Evolutionary conservation across 345 rosid genomes (phyloP), one percentile per base, ranked within the genome.

Genomic region (Sapria himalayana): DNA sequence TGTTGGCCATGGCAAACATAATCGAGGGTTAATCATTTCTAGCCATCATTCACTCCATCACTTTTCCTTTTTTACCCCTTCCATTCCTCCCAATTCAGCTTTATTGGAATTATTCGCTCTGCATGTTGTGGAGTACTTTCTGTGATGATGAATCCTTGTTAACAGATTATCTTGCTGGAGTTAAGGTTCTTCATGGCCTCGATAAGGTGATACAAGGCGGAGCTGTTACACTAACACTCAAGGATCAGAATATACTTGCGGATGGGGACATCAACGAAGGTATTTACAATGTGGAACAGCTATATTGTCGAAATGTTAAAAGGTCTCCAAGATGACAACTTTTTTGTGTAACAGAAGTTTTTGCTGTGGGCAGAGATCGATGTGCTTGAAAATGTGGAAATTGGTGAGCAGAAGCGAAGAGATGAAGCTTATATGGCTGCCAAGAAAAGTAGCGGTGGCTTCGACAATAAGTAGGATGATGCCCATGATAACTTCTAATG

Each of bases 361-460:
- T 50, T 61, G 39, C 45, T 65, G 44, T 62, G 36, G 47, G 51
- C 94, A 82, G 94, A 76, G 54, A 52, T 70, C 38, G 98, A 89
- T 67, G 72, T 82, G 98, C 91, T 89, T 38, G 98, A 89, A 73
- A 89, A 89, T 60, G 74, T 71, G 60, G 98, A 89, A 70, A 76
- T 89, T 57, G 98, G 98, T 39, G 93, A 82, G 68, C 98, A 89
- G 54, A 89, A 79, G 67, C 76, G 70, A 12, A 82, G 98, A 6
- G 61, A 70, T 24, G 93, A 79, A 20, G 85, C 94, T 54, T 89
- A 89, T 49, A 71, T 76, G 56, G 91, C 85, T 57, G 80, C 94
- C 23, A 89, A 79, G 70, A 82, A 78, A 54, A 82, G 67, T 61
- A 65, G 66, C 3, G 98, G 98, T 25, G 50, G 50, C 41, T 89